Evolutionary conservation across 768 basidiomycete genomes (phyloP), one percentile per base, ranked within the genome.

Genomic region (Basidioascus undulatus): DNA sequence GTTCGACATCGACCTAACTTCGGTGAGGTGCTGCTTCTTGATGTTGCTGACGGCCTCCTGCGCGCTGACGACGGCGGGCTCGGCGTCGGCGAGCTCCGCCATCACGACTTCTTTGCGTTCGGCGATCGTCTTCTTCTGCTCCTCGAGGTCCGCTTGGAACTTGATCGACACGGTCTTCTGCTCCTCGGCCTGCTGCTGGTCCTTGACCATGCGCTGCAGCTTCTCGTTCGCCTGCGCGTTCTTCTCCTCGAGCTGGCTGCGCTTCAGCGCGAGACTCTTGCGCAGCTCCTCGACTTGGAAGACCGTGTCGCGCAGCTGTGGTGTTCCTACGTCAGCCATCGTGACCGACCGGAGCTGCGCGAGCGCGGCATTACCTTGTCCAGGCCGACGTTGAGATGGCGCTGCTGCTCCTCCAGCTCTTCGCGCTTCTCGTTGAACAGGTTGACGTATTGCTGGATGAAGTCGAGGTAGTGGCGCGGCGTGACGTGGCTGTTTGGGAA

Each of bases 101-200:
- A 83, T 77, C 51, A 92, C 92, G 40, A 87, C 72, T 13, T 74
- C 69, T 31, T 74, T 71, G 32, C 92, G 76, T 53, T 92, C 74
- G 43, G 77, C 73, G 43, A 96, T 98, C 52, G 79, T 56, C 43
- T 70, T 69, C 58, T 96, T 83, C 57, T 94, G 87, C 56, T 83
- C 74, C 13, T 78, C 81, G 37, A 96, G 66, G 19, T 82, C 84
- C 2, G 82, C 80, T 55, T 94, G 86, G 35, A 96, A 87, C 57
- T 87, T 72, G 49, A 94, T 83, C 7, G 92, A 98, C 0, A 83
- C 86, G 2, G 79, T 68, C 55, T 94, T 94, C 70, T 96, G 92
- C 56, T 87, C 82, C 53, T 98, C 92, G 3, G 92, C 92, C 54
- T 96, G 89, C 55, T 94, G 89, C 59, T 98, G 89, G 58, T 96